Evolutionary conservation across 2,329 filamentous ascomycete genomes (phyloP), one percentile per base, ranked within the genome.

Genomic region (Didymosphaeria variabile): DNA sequence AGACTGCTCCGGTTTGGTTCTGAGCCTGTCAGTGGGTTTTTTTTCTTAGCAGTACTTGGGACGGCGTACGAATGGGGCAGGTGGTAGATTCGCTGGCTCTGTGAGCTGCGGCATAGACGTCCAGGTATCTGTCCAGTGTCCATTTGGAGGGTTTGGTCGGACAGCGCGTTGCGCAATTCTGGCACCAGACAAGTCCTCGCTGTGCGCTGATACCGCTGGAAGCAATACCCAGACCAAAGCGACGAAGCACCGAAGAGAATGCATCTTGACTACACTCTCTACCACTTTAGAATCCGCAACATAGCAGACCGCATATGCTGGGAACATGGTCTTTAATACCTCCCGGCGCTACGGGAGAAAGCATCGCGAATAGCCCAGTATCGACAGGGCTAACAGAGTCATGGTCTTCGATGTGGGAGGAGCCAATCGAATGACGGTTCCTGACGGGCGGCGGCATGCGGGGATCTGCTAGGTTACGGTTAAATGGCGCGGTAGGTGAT

Each of bases 51-150:
- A 26, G 31, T 32, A 40, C 31, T n/a, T 31, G 19, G 13, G 8
- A 15, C 17, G 19, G 58, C 68, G 42, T 69, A 75, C 73, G 69
- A 88, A 91, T 45, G 87, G 86, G 2, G 82, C 72, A 0, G 85
- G 84, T 10, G 88, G 88, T 21, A 91, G 80, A 65, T 90, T 91
- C 50, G 77, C 80, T 10, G 82, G 83, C 68, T 91, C 88, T 1
- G 87, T 87, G 44, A 89, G 77, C 71, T 90, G 88, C 0, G 88
- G 87, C 88, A 90, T 90, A 2, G 86, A 81, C 0, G 86, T 85
- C 88, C 88, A 91, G 1, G 85, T 87, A 63, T 85, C 84, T 15
- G 89, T 81, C 87, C 88, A 90, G 63, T 86, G 83, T 50, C 81
- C 74, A 62, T 73, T 69, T 10, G 67, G 60, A 26, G 73, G 72